Evolutionary conservation across 140 eudicot genomes (phyloP).

Genomic region (Erigeron philadelphicus): DNA sequence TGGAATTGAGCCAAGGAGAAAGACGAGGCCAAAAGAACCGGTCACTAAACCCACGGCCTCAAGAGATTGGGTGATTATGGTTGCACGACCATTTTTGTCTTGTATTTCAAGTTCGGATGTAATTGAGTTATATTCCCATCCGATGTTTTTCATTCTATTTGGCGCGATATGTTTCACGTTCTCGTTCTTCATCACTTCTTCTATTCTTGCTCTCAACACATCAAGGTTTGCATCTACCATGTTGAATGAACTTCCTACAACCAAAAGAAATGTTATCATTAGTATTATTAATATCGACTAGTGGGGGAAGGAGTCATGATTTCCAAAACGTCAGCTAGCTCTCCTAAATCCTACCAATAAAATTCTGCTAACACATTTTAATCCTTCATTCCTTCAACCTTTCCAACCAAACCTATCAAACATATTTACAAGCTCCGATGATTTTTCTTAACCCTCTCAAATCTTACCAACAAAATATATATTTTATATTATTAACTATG

Average conservation of each 20-base stretch:
- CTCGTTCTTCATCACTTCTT: conserved; percentile 39
- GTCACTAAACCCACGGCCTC: conserved; percentile 30
- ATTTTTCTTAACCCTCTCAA: too few relatives aligned
- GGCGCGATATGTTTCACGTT: conserved; percentile 17
- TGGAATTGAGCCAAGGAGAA: conserved; percentile 38
- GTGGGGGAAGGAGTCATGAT: too few relatives aligned
- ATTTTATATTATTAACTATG: too few relatives aligned
- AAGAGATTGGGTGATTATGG: conserved; percentile 20
- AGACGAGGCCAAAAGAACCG: conserved; percentile 33
- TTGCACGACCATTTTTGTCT: conserved; percentile 10
- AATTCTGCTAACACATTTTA: too few relatives aligned
- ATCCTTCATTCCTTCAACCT: too few relatives aligned
- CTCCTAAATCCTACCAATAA: too few relatives aligned
- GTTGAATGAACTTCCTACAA: conserved; percentile 34
- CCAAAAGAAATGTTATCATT: too few relatives aligned
- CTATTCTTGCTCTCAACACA: conserved; percentile 41
- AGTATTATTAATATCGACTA: too few relatives aligned
- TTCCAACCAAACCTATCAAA: too few relatives aligned
- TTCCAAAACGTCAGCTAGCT: too few relatives aligned
- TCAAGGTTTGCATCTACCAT: conserved; percentile 44
- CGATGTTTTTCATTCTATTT: conserved; percentile 2
- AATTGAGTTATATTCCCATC: conserved; percentile 31
- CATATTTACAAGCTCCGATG: too few relatives aligned
- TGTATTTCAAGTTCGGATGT: conserved; percentile 17
- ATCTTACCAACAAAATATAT: too few relatives aligned